Evolutionary conservation across 106 monocot species (phyloP).

Genomic region (Alisma plantagoaquatica): DNA sequence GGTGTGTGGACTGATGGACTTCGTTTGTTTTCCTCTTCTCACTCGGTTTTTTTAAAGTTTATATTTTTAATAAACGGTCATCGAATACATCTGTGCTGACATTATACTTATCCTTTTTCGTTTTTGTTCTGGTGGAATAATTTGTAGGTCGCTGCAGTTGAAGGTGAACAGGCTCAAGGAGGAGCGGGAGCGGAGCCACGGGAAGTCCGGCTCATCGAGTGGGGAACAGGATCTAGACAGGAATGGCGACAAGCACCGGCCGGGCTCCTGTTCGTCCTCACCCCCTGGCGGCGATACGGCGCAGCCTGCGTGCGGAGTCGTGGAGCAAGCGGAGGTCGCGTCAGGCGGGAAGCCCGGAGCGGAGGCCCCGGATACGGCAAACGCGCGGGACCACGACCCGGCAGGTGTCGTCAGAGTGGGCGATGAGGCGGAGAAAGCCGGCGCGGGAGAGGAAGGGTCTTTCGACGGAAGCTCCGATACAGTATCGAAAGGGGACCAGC

Average conservation of each 20-base stretch:
- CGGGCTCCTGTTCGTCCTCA: not conserved
- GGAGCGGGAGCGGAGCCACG: conserved; percentile 6
- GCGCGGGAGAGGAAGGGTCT: conserved; percentile 20
- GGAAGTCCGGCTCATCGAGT: not conserved
- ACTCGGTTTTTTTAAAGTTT: no score
- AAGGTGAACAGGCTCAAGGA: conserved; percentile 21
- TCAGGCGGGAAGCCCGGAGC: not conserved
- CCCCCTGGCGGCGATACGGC: not conserved
- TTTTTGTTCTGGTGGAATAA: no score
- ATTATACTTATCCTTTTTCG: no score
- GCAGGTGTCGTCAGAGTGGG: conserved; percentile 9
- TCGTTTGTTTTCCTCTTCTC: no score
- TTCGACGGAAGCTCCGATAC: conserved; percentile 58
- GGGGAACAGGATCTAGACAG: conserved; percentile 1
- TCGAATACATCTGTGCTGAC: no score
- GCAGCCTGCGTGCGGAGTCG: not conserved
- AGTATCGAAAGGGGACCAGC: conserved; percentile 11
- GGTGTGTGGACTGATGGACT: no score
- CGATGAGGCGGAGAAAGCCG: not conserved
- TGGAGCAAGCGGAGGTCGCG: conserved; percentile 4
- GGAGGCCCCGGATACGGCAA: no score
- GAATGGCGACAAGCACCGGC: not conserved
- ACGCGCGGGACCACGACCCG: conserved; percentile 31
- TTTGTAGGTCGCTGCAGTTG: conserved; percentile 46
- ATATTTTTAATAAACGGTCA: no score